Evolutionary conservation across 345 rosid species (phyloP).

Genomic region (Hibiscus mutabilis): DNA sequence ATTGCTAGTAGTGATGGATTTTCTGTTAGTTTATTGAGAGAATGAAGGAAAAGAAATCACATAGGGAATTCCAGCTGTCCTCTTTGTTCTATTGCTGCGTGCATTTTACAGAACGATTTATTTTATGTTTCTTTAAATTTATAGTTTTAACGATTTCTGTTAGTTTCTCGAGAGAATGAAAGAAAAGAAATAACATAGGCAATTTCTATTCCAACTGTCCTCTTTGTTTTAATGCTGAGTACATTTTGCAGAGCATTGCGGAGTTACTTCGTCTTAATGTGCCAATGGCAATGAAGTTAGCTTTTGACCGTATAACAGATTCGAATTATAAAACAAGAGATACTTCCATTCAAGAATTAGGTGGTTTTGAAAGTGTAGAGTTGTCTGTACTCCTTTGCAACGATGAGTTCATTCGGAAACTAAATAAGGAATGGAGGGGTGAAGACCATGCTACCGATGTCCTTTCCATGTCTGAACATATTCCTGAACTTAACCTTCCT

Average conservation of each 20-base stretch:
- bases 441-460: conserved; percentile 97
- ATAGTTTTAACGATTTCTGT: not conserved
- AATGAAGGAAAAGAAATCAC: not conserved
- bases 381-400: conserved; percentile 82
- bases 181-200: not conserved
- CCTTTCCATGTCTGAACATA: conserved; percentile 86
- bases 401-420: conserved; percentile 74
- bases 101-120: conserved; percentile 37
- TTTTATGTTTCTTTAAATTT: not conserved
- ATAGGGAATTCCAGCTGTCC: too few species aligned
- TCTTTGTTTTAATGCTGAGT: not conserved
- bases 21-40: not conserved
- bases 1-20: not conserved
- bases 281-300: conserved; percentile 75
- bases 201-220: not conserved
- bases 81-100: not conserved
- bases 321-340: conserved; percentile 71
- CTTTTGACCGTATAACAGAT: conserved; percentile 59
- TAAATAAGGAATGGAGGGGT: conserved; percentile 89
- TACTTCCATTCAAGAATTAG: conserved; percentile 50
- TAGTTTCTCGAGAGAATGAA: not conserved
- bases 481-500: conserved; percentile 72
- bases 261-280: conserved; percentile 81
- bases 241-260: conserved; percentile 55
- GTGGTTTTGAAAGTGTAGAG: conserved; percentile 64